Evolutionary conservation across 139 green algal species (phyloP), one percentile per base, ranked within the genome.

Genomic region (Coelastrella sp.): DNA sequence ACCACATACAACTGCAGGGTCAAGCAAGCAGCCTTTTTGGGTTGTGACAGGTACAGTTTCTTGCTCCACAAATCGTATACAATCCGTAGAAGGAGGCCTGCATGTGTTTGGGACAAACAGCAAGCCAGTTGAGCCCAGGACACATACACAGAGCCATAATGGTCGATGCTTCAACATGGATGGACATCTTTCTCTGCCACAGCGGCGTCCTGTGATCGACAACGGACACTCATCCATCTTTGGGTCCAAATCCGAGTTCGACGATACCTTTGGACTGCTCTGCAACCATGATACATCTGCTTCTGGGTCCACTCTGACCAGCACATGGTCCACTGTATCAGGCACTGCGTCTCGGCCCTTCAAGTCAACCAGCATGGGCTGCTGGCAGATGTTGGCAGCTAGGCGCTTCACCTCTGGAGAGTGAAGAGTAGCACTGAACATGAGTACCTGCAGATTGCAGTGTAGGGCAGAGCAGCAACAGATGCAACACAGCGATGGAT

Each of bases 341-440:
- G 95, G 95, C 69, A 97, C 89, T 8, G 88, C 83, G 81, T 84
- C 77, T 17, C 43, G 62, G 77, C 77, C 77, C 25, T 74, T 35
- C 6, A 97, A 90, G 78, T 98, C 95, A 5, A 97, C 88, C 69
- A 95, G 86, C 35, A 94, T 89, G 3, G 94, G 93, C 81, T 96
- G 91, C 73, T 94, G 87, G 88, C 93, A 96, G 57, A 97, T 88
- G 68, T 83, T 78, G 17, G 40, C 66, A 0, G 92, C 90, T 60
- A 95, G 88, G 9, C 79, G 48, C 34, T 84, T 84, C 30, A 98
- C 92, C 53, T 96, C 91, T 0, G 88, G 84, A 0, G 89, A 94
- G 87, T 98, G 94, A 68, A 98, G 91, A 15, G 95, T 98, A 40
- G 95, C 95, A 53, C 83, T 93, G 85, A 98, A 97, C 88, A 98